phyloP scores from a whole-genome alignment of 2,329 filamentous ascomycete species.

The Tolypocladium paradoxum region DNA sequence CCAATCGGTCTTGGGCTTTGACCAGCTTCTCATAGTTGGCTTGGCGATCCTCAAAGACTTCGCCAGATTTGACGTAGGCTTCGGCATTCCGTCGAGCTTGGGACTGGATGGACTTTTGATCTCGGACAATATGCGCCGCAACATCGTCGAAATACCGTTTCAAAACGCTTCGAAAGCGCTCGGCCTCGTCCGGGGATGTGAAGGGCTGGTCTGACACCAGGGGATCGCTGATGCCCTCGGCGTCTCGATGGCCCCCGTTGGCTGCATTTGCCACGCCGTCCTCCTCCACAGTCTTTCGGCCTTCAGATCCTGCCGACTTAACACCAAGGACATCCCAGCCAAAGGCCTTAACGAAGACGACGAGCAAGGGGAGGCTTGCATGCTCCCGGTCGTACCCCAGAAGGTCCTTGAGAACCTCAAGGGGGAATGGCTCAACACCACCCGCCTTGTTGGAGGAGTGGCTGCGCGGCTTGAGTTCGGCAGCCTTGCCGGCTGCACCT shows the following conservation, averaged over 20 bases:
- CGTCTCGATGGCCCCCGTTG: slow-evolving; percentile 29
- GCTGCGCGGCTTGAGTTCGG: slow-evolving; percentile 45
- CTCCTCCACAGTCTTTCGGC: slow-evolving; percentile 74
- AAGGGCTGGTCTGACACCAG: slow-evolving; percentile 59
- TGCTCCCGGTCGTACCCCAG: slow-evolving; percentile 91
- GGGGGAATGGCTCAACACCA: slow-evolving; percentile 78
- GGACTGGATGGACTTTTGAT: slow-evolving; percentile 77
- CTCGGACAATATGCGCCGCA: slow-evolving; percentile 75
- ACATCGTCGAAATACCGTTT: slow-evolving; percentile 88
- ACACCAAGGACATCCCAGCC: slow-evolving; percentile 90
- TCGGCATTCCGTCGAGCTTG: slow-evolving; percentile 94
- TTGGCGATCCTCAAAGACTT: slow-evolving; percentile 96
- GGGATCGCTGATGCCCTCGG: slow-evolving; percentile 34
- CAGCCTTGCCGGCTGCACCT: slow-evolving; percentile 51
- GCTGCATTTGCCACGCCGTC: slow-evolving; percentile 55
- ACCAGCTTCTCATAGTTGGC: slow-evolving; percentile 89
- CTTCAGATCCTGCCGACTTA: slow-evolving; percentile 58
- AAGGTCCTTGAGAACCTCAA: slow-evolving; percentile 96
- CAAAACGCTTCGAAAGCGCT: slow-evolving; percentile 77
- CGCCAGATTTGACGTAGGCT: slow-evolving; percentile 95
- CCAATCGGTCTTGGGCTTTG: slow-evolving; percentile 82
- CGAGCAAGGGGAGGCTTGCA: slow-evolving; percentile 78
- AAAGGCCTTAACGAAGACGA: slow-evolving; percentile 92
- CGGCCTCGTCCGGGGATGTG: slow-evolving; percentile 63
- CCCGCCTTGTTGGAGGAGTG: slow-evolving; percentile 42